Evolutionary conservation across 2,329 filamentous ascomycete genomes (phyloP), one percentile per base, ranked within the genome.

Genomic region (Rasamsonia emersonii): DNA sequence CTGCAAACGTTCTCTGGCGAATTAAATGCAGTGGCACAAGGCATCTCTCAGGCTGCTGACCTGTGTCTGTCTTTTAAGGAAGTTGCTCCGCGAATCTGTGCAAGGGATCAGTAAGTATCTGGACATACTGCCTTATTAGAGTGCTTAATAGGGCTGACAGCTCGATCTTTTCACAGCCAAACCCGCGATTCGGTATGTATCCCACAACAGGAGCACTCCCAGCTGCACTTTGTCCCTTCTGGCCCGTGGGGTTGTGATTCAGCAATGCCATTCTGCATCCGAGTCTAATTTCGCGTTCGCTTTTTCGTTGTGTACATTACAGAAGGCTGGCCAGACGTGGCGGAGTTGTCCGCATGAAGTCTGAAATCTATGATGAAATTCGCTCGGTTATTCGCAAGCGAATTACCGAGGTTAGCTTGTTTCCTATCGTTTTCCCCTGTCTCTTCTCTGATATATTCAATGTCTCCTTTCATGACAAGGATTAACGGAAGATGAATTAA

Each of bases 271-370:
- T n/a, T n/a, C n/a, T n/a, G n/a, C n/a, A n/a, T n/a, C n/a, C n/a
- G n/a, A n/a, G n/a, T n/a, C n/a, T n/a, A n/a, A n/a, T n/a, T n/a
- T n/a, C n/a, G n/a, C n/a, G n/a, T n/a, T n/a, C n/a, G n/a, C n/a
- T n/a, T n/a, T n/a, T n/a, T n/a, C n/a, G n/a, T n/a, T n/a, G n/a
- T n/a, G n/a, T n/a, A n/a, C n/a, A n/a, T n/a, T n/a, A 10, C 18
- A 55, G 57, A 24, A 50, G 54, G 26, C 55, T 61, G 2, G 57
- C 57, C 2, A 55, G 58, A 1, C 51, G 57, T 3, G 58, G 53
- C 0, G 58, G 58, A 0, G 42, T 61, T 0, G 27, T 42, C 0
- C 32, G 57, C 0, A 59, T 61, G 0, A 46, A 52, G 4, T 29
- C 16, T 0, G 43, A 41, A 0, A 49, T 59, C 1, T 61, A 61